A percentile compares a stretch with the other conserved stretches of the same genome.
These are phyloP conservation scores for Naganishia vaughanmartiniae DNA, from an alignment of 768 basidiomycete species.

Conservation along the genomic window DNA sequence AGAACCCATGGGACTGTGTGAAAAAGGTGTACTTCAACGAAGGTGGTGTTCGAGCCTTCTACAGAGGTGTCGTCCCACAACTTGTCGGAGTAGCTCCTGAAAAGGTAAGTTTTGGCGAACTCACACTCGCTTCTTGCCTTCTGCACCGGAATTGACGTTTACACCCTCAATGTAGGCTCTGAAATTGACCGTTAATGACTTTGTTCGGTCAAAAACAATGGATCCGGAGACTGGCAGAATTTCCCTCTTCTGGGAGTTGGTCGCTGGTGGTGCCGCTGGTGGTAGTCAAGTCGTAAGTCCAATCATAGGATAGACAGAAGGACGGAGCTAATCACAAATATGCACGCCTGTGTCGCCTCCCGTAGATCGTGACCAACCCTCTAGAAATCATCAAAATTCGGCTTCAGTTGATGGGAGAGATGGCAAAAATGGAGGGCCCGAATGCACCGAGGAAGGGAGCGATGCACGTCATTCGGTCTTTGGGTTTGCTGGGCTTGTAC, in stretches of 20 bases:
- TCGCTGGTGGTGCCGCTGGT: constrained; percentile 89
- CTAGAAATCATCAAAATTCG: constrained; percentile 52
- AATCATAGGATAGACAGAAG: background rate
- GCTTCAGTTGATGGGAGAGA: constrained; percentile 62
- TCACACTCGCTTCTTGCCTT: too few species aligned
- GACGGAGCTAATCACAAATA: background rate
- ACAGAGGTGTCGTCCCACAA: constrained; percentile 92
- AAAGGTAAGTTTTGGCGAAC: constrained; percentile 32
- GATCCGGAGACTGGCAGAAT: constrained; percentile 97
- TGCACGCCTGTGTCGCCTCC: background rate
- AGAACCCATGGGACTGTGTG: constrained; percentile 93
- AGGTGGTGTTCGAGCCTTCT: constrained; percentile 78
- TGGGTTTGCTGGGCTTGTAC: constrained; percentile 90
- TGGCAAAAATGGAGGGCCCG: constrained; percentile 78
- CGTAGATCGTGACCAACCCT: constrained; percentile 92
- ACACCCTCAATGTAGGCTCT: constrained; percentile 63
- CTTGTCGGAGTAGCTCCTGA: constrained; percentile 62
- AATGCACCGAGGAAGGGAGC: constrained; percentile 70
- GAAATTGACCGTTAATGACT: constrained; percentile 93
- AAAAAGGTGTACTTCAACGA: constrained; percentile 91
- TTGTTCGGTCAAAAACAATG: constrained; percentile 75
- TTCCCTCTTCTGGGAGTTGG: constrained; percentile 79
- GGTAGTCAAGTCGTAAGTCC: constrained; percentile 91
- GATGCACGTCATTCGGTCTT: constrained; percentile 83
- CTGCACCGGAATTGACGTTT: background rate